phyloP scores from a whole-genome alignment of 2,329 filamentous ascomycete genomes.

The Colletotrichum musae region DNA sequence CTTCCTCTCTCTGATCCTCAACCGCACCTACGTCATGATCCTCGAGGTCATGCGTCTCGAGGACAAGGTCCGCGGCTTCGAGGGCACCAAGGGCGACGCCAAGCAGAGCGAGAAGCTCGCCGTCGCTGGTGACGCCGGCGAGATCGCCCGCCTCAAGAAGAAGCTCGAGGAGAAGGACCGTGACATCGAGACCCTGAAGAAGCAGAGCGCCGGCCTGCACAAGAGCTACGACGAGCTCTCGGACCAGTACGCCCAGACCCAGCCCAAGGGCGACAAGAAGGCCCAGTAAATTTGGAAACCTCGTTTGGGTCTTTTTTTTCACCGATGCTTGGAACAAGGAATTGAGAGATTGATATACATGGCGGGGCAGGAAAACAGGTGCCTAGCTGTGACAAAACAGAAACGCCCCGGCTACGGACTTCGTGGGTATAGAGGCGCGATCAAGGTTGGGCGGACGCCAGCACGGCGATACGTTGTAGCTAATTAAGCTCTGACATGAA shows the following conservation, averaged over 20 bases:
- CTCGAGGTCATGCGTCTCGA: slow-evolving; percentile 92
- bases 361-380: no score
- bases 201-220: slow-evolving; percentile 87
- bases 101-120: slow-evolving; percentile 82
- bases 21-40: slow-evolving; percentile 99
- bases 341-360: slow-evolving; percentile 10
- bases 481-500: slow-evolving; percentile 21
- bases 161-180: slow-evolving; percentile 84
- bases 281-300: slow-evolving; percentile 56
- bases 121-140: slow-evolving; percentile 79
- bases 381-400: not conserved
- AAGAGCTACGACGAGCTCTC: slow-evolving; percentile 89
- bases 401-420: not conserved
- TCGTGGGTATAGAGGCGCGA: not conserved
- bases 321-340: not conserved
- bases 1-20: slow-evolving; percentile 97
- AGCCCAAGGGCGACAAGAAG: slow-evolving; percentile 71
- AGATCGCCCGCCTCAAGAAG: slow-evolving; percentile 79
- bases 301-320: not conserved
- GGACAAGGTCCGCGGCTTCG: slow-evolving; percentile 88
- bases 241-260: slow-evolving; percentile 80
- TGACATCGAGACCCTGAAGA: slow-evolving; percentile 90
- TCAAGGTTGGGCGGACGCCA: not conserved
- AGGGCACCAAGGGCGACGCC: slow-evolving; percentile 67
- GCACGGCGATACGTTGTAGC: slow-evolving; percentile 30